A percentile compares a stretch with the other conserved stretches of the same genome.
Evolutionary conservation across 2,329 filamentous ascomycete genomes (phyloP).

Genomic region (Trichoderma simmonsii): DNA sequence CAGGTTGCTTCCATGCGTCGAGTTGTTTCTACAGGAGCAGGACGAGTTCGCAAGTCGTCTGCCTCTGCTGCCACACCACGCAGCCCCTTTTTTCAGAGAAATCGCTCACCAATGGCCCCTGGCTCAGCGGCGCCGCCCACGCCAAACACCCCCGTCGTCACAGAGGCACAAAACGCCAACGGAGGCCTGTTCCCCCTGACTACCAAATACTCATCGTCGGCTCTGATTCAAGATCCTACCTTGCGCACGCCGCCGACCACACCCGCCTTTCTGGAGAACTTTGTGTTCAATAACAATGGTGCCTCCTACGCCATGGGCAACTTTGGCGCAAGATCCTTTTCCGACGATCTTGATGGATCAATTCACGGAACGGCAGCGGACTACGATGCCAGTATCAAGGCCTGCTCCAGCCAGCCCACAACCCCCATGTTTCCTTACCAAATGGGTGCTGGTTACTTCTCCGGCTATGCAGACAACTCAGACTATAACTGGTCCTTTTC

Average conservation of each 20-base stretch:
- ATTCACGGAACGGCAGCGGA: conserved; percentile 42
- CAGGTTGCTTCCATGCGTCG: conserved; percentile 50
- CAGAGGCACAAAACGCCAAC: conserved; percentile 36
- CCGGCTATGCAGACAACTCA: conserved; percentile 37
- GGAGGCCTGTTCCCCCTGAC: conserved; percentile 37
- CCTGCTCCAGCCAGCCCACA: conserved; percentile 43
- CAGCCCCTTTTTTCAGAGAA: conserved; percentile 41
- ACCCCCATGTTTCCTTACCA: conserved; percentile 46
- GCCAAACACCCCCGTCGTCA: conserved; percentile 46
- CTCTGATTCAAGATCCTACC: conserved; percentile 38
- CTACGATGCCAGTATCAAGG: conserved; percentile 43
- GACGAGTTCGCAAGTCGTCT: conserved; percentile 33
- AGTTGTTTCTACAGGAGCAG: conserved; percentile 48
- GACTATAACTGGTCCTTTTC: conserved; percentile 54
- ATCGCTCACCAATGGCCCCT: conserved; percentile 41
- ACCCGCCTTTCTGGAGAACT: conserved; percentile 44
- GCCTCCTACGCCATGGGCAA: conserved; percentile 44
- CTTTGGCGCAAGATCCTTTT: conserved; percentile 44
- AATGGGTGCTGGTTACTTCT: conserved; percentile 43
- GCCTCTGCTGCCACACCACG: conserved; percentile 27
- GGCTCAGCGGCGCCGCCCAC: conserved; percentile 47
- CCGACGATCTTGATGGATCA: conserved; percentile 43
- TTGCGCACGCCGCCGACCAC: conserved; percentile 54
- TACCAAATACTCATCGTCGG: conserved; percentile 30
- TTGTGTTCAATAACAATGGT: conserved; percentile 40